phyloP scores from a whole-genome alignment of 495 filamentous ascomycete genomes.

The Acidiella bohemica region DNA sequence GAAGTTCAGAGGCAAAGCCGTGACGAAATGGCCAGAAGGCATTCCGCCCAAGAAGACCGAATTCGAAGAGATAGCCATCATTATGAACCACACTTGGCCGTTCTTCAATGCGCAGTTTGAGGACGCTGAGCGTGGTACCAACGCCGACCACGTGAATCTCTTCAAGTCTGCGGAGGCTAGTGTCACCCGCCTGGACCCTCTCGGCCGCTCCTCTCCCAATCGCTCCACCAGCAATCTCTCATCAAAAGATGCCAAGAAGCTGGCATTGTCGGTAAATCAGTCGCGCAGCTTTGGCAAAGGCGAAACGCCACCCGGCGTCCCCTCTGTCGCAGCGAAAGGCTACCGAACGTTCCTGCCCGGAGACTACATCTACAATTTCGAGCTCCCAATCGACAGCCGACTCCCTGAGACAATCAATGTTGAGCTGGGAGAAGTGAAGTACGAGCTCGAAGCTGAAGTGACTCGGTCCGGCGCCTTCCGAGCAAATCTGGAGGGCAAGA shows the following conservation, averaged over 20 bases:
- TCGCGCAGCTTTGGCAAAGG: constrained; percentile 80
- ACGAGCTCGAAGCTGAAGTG: constrained; percentile 76
- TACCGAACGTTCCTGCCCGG: constrained; percentile 83
- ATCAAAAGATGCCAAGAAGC: constrained; percentile 42
- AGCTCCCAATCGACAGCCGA: constrained; percentile 83
- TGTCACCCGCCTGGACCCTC: constrained; percentile 8
- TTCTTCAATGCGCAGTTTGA: constrained; percentile 67
- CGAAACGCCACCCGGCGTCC: constrained; percentile 45
- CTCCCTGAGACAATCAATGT: constrained; percentile 85
- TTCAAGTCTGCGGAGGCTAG: constrained; percentile 11
- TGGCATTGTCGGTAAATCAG: constrained; percentile 67
- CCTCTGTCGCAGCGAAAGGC: constrained; percentile 65
- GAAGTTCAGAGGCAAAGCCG: constrained; percentile 69
- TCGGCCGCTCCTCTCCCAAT: constrained; percentile 37
- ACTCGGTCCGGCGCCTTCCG: constrained; percentile 89
- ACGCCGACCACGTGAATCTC: constrained; percentile 50
- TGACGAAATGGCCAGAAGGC: constrained; percentile 95
- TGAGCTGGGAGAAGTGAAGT: constrained; percentile 76
- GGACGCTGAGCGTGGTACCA: constrained; percentile 46
- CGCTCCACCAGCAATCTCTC: constrained; percentile 32
- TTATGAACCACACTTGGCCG: constrained; percentile 63
- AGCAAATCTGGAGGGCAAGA: constrained; percentile 68
- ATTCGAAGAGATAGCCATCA: constrained; percentile 63
- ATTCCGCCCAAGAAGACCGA: constrained; percentile 83
- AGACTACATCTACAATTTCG: constrained; percentile 88